Conservation (phyloP, 352 stramenopile species). For the Peronospora belbahrii region DNA sequence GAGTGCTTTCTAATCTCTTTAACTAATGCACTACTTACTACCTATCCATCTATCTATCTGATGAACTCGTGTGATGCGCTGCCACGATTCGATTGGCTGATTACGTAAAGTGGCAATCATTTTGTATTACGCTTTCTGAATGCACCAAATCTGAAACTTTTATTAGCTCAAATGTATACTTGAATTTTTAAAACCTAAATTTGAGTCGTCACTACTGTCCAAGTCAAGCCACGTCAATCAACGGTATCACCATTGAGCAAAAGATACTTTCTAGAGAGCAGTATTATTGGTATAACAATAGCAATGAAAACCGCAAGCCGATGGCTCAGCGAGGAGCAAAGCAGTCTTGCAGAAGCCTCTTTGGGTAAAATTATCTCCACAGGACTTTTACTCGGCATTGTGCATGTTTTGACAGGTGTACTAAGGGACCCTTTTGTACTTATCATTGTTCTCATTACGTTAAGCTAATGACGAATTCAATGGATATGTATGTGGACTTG, state of each 20-base stretch:
- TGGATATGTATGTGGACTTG: too few relatives aligned
- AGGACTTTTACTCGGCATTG: slow-evolving; percentile 34
- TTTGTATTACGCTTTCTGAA: neutral
- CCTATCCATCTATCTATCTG: too few relatives aligned
- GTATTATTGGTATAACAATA: too few relatives aligned
- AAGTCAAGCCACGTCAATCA: too few relatives aligned
- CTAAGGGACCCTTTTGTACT: neutral
- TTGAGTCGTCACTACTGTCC: too few relatives aligned
- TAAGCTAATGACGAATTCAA: too few relatives aligned
- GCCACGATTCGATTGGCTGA: neutral
- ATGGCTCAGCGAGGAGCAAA: slow-evolving; percentile 23
- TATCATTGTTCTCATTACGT: neutral
- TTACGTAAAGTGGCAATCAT: neutral
- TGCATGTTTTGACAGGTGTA: slow-evolving; percentile 47
- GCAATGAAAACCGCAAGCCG: slow-evolving; percentile 1
- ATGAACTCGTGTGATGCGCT: too few relatives aligned
- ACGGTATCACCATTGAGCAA: too few relatives aligned
- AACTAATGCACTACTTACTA: too few relatives aligned
- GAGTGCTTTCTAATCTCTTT: too few relatives aligned
- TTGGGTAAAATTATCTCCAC: slow-evolving; percentile 41
- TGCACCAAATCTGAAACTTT: too few relatives aligned
- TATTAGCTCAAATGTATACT: neutral
- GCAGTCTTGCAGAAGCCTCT: slow-evolving; percentile 26
- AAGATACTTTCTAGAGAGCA: too few relatives aligned
- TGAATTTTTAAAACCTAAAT: neutral